Base-by-base conservation (phyloP, 257 asterid genomes). In the Catharanthus roseus region DNA sequence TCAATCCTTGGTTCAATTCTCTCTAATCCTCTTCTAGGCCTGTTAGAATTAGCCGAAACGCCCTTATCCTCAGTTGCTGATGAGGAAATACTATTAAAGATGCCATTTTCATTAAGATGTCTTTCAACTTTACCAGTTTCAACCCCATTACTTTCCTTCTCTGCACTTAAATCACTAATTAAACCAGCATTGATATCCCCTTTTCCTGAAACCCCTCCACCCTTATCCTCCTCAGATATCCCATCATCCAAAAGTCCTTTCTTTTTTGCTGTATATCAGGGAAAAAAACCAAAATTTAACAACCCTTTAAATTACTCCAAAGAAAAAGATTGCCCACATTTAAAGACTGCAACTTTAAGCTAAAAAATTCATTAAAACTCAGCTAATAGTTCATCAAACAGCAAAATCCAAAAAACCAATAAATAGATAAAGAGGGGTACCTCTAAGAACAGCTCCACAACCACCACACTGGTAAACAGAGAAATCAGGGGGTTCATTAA, bases 401-500 rank as follows among this genome's bases (percentile, higher is more conserved):
- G 67, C 44, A 36, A 38, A 38, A 38, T 38, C 42, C 8, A 38
- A 38, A 38, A 38, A 38, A 3, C 42, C 42, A 38, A 38, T 38
- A 38, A 38, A 38, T 3, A 57, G 79, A 53, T 38, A 8, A 15
- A 55, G 28, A 13, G 13, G 5, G 29, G 24, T 82, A 93, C 98
- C 97, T 86, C 77, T 78, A 34, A 93, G 95, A 86, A 89, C 96
- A 65, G 97, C 85, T 69, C 87, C 93, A 70, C 98, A 90, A 74
- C 95, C 98, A 66, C 97, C 98, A 79, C 98, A 93, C 81, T 85
- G 88, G 81, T 90, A 93, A 70, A 93, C 86, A 78, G 98, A 84
- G 80, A 85, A 81, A 61, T 85, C 93, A 54, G 95, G 92, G 31
- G 83, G 89, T 84, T 90, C 95, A 2, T 87, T 86, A 0, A 93